phyloP scores from a whole-genome alignment of 495 filamentous ascomycete genomes.

The Coniosporium apollinis region DNA sequence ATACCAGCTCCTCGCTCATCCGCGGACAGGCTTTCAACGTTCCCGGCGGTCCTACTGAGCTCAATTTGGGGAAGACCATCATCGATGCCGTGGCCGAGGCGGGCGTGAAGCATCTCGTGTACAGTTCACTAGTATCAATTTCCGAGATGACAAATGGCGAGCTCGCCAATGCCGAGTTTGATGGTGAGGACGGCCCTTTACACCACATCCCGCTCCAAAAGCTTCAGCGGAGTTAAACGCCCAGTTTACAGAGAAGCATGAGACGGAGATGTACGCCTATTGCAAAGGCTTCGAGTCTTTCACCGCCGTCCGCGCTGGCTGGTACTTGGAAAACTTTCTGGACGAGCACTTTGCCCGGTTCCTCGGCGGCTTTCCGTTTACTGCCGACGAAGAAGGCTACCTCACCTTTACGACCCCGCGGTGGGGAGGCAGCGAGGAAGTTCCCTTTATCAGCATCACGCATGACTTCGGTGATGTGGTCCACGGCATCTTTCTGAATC shows the following conservation, averaged over 20 bases:
- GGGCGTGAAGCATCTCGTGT: too few relatives aligned
- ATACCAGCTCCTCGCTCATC: too few relatives aligned
- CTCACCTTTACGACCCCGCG: conserved; percentile 11
- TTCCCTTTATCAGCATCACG: conserved; percentile 17
- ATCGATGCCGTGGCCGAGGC: too few relatives aligned
- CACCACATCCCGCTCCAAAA: too few relatives aligned
- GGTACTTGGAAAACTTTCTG: conserved; percentile 20
- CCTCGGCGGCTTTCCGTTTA: conserved; percentile 20
- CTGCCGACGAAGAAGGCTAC: conserved; percentile 12
- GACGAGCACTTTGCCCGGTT: conserved; percentile 10
- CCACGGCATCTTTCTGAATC: conserved; percentile 21
- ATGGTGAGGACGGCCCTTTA: too few relatives aligned
- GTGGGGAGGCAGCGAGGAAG: conserved; percentile 19
- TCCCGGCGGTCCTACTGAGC: too few relatives aligned
- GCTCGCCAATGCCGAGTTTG: too few relatives aligned
- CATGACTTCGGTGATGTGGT: conserved; percentile 24
- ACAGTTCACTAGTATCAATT: too few relatives aligned
- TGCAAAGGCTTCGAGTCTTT: conserved; percentile 14
- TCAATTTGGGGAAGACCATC: too few relatives aligned
- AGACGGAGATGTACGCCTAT: conserved; percentile 16
- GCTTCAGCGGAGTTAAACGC: too few relatives aligned
- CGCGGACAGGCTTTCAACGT: too few relatives aligned
- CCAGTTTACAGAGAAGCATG: conserved; percentile 13
- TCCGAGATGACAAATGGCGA: too few relatives aligned
- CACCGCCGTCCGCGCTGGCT: conserved; percentile 11